These are phyloP conservation scores for Candida corydali DNA, from an alignment of 805 yeast genomes.

Conservation along the genomic window DNA sequence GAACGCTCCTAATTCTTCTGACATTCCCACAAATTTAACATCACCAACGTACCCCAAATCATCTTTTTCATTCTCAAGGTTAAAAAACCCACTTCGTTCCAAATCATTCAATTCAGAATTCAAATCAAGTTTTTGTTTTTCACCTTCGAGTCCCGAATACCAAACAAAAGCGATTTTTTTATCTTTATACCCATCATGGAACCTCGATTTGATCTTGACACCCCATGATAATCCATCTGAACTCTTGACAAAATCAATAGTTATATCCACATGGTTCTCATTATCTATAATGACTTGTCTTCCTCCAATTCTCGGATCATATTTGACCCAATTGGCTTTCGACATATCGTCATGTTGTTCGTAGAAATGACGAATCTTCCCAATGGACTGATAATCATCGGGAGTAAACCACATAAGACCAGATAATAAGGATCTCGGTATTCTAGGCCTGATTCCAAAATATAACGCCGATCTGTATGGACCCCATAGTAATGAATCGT, in stretches of 20 bases:
- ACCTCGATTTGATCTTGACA: conserved; percentile 61
- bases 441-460: conserved; percentile 78
- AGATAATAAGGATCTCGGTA: conserved; percentile 68
- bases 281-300: conserved; percentile 67
- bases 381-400: conserved; percentile 51
- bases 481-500: conserved; percentile 62
- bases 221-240: conserved; percentile 78
- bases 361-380: conserved; percentile 65
- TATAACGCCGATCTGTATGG: conserved; percentile 87
- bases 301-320: conserved; percentile 89
- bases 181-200: conserved; percentile 46
- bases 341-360: conserved; percentile 67
- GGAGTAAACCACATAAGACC: conserved; percentile 89
- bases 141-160: conserved; percentile 75
- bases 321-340: conserved; percentile 80
- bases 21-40: conserved; percentile 38
- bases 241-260: conserved; percentile 73
- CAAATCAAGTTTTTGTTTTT: conserved; percentile 17
- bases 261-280: conserved; percentile 57
- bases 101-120: conserved; percentile 9
- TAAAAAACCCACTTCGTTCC: conserved; percentile 21
- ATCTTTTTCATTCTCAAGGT: conserved; percentile 19
- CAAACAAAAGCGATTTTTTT: conserved; percentile 64
- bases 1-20: conserved; percentile 68
- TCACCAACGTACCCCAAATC: conserved; percentile 32